Conservation (phyloP, 1,139 yeast genomes). For the Blastobotrys illinoisensis region DNA sequence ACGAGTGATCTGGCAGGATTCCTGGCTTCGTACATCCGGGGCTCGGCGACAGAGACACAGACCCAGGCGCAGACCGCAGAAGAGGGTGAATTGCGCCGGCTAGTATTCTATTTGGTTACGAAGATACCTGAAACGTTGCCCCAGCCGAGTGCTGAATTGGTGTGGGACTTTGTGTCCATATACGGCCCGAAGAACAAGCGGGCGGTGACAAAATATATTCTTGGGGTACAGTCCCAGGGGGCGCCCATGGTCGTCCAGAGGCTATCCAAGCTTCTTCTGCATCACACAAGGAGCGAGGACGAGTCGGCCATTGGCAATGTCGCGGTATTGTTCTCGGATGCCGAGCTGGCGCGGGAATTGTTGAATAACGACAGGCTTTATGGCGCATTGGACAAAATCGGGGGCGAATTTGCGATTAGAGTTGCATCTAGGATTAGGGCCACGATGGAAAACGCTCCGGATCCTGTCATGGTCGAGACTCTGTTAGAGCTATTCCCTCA, state of each 20-base stretch:
- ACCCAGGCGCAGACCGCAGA: not conserved
- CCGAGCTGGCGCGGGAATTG: constrained; percentile 8
- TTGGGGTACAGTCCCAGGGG: not conserved
- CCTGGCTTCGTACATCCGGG: constrained; percentile 7
- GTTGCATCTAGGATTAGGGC: constrained; percentile 2
- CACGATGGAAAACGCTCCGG: constrained; percentile 1
- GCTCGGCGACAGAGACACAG: not conserved
- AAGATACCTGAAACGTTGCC: not conserved
- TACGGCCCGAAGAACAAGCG: constrained; percentile 27
- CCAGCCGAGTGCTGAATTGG: constrained; percentile 13
- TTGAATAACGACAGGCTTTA: constrained; percentile 15
- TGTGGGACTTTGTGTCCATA: constrained; percentile 27
- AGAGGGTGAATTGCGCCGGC: not conserved
- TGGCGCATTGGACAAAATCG: constrained; percentile 11
- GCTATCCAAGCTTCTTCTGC: constrained; percentile 6
- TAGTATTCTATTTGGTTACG: constrained; percentile 3
- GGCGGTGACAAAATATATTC: constrained; percentile 16
- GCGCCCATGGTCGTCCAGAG: not conserved
- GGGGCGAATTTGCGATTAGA: constrained; percentile 11
- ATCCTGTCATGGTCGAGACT: constrained; percentile 15
- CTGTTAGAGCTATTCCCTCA: constrained; percentile 30
- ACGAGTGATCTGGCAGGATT: constrained; percentile 3
- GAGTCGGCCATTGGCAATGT: constrained; percentile 10
- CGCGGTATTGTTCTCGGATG: constrained; percentile 13
- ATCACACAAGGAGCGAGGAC: constrained; percentile 9